Evolutionary conservation across 768 basidiomycete species (phyloP), one percentile per base, ranked within the genome.

Genomic region (Candolleomyces efflorescens): DNA sequence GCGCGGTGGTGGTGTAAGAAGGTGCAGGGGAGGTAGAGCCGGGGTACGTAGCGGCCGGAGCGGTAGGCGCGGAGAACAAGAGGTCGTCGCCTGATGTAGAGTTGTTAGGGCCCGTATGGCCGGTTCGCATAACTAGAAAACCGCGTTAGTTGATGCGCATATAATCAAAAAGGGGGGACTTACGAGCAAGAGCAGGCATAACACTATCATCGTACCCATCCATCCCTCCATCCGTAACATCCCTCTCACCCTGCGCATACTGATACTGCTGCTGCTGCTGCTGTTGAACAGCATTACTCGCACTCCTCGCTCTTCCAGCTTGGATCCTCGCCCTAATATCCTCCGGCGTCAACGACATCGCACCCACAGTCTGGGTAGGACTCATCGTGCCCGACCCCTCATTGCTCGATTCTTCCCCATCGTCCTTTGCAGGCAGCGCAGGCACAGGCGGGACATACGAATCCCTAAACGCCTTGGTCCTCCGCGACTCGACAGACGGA

Each of bases 41-140:
- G 58, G 60, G 50, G 46, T 51, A 59, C 41, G 47, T 37, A 53
- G 56, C 45, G 38, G 68, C 59, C 45, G 68, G 63, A 9, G 66
- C 38, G 15, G 72, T 60, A 22, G 65, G 64, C 23, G 73, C 63
- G 22, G 78, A 65, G 54, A 83, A 72, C 39, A 87, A 74, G 60
- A 79, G 82, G 20, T 82, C 78, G 48, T 76, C 74, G 32, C 32
- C 32, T 7, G 32, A 32, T 48, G 66, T 69, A 17, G 67, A 64
- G 49, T 83, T 82, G n/a, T 18, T 24, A 26, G 20, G 15, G 26
- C 15, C 26, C 10, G 49, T 20, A 26, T 48, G 46, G 17, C 49
- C 49, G 2, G 83, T 86, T 62, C 87, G 87, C 87, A 92, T 90
- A 80, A 91, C 87, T 89, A 10, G 43, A 52, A 56, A 27, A 54